These are phyloP conservation scores for Hanseniaspora lindneri DNA, from an alignment of 805 yeast genomes.

Conservation along the genomic window DNA sequence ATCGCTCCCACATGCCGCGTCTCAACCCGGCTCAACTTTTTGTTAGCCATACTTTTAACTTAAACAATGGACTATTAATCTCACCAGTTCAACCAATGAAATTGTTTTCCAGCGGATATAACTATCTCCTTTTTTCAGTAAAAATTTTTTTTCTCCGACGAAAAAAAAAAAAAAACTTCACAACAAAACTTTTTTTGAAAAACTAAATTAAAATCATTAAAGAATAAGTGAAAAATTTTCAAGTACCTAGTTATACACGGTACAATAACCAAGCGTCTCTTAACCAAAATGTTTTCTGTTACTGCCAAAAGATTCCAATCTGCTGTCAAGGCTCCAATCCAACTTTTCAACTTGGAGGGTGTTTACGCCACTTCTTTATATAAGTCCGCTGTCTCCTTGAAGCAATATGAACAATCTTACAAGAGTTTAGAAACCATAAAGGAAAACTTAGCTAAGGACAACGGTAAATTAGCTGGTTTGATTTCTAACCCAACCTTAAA, in stretches of 20 bases:
- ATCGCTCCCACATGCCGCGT: too few species aligned
- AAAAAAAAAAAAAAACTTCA: too few species aligned
- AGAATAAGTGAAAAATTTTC: too few species aligned
- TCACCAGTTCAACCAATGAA: not conserved
- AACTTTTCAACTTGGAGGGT: slow-evolving; percentile 89
- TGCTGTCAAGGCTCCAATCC: slow-evolving; percentile 73
- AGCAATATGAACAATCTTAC: slow-evolving; percentile 60
- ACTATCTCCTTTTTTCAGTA: too few species aligned
- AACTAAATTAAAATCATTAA: too few species aligned
- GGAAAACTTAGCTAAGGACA: slow-evolving; percentile 41
- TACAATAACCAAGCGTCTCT: not conserved
- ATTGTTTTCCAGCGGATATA: not conserved
- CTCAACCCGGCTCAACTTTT: too few species aligned
- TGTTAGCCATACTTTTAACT: too few species aligned
- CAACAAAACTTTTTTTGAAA: not conserved
- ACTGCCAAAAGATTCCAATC: slow-evolving; percentile 61
- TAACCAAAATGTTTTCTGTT: slow-evolving; percentile 45
- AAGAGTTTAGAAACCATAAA: slow-evolving; percentile 51
- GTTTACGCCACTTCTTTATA: slow-evolving; percentile 92
- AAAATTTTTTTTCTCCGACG: not conserved
- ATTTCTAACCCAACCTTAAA: slow-evolving; percentile 78
- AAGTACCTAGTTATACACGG: too few species aligned
- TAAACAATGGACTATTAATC: not conserved
- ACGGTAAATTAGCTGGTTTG: slow-evolving; percentile 48
- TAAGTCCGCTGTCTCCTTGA: slow-evolving; percentile 77